Conservation (phyloP, 345 rosid species). For the Citrus unshiu region DNA sequence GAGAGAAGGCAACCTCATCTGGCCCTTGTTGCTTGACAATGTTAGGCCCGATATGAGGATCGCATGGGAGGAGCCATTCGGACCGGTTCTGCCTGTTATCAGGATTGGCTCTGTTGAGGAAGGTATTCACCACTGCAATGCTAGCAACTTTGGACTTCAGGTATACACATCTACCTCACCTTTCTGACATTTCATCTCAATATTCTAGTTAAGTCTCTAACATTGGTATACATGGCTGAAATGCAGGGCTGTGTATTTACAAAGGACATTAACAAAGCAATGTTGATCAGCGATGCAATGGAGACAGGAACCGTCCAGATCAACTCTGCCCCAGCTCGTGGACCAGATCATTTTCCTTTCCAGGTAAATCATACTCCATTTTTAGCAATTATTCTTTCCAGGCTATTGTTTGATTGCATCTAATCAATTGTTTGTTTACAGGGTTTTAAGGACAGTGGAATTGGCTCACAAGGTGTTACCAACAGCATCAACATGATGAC, state of each 20-base stretch:
- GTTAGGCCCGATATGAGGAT: constrained; percentile 98
- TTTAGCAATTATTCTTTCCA: constrained; percentile 29
- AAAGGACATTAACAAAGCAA: constrained; percentile 85
- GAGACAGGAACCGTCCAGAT: constrained; percentile 99
- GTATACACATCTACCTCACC: constrained; percentile 22
- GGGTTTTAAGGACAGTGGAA: constrained; percentile 98
- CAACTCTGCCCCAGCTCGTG: constrained; percentile 99
- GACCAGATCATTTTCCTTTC: constrained; percentile 98
- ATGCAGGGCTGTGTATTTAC: constrained; percentile 92
- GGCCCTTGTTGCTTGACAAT: constrained; percentile 92
- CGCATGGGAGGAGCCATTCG: constrained; percentile 99
- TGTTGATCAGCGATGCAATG: constrained; percentile 93
- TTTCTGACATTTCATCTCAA: background rate
- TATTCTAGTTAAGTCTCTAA: background rate
- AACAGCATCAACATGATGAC: constrained; percentile 97
- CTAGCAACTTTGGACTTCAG: constrained; percentile 98
- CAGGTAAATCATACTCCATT: constrained; percentile 49
- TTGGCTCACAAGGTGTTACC: constrained; percentile 96
- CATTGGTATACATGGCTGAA: background rate
- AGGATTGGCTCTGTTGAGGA: constrained; percentile 82
- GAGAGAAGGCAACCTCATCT: constrained; percentile 93
- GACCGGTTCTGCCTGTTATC: constrained; percentile 82
- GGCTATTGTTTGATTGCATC: constrained; percentile 15
- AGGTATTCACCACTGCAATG: constrained; percentile 98
- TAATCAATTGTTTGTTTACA: constrained; percentile 11